These are phyloP conservation scores for Globisporangium solare DNA, from an alignment of 352 stramenopile species.

Conservation along the genomic window DNA sequence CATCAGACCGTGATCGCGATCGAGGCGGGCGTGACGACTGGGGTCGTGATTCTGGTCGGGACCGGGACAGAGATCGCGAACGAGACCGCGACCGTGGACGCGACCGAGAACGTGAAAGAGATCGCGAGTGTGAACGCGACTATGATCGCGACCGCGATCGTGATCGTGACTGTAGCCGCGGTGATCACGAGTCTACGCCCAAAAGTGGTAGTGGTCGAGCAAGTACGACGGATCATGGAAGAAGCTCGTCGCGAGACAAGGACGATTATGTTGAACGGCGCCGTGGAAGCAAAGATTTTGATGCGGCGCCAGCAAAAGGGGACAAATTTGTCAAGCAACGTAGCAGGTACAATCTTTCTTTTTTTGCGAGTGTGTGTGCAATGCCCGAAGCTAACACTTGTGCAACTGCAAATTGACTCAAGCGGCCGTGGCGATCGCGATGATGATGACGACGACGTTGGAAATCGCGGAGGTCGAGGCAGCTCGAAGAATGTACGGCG, in stretches of 20 bases:
- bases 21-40: conserved; percentile 18
- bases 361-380: neutral
- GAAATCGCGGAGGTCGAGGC: conserved; percentile 25
- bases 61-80: conserved; percentile 24
- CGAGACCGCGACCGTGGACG: conserved; percentile 30
- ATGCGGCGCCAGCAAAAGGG: conserved; percentile 14
- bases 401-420: neutral
- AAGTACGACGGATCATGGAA: conserved; percentile 25
- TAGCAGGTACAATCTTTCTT: conserved; percentile 17
- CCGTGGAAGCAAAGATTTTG: conserved; percentile 38
- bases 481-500: conserved; percentile 35
- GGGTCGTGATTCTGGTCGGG: conserved; percentile 21
- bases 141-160: conserved; percentile 30
- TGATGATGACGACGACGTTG: conserved; percentile 48
- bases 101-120: conserved; percentile 17
- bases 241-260: conserved; percentile 19
- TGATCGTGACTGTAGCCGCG: conserved; percentile 22
- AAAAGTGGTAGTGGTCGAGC: conserved; percentile 16
- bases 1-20: conserved; percentile 10
- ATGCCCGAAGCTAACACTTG: neutral
- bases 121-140: conserved; percentile 22
- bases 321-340: conserved; percentile 33
- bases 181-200: conserved; percentile 25
- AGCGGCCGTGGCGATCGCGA: conserved; percentile 34
- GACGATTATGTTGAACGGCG: conserved; percentile 29